Percentiles rank a stretch among this genome's conserved stretches.
phyloP scores from a whole-genome alignment of 257 asterid genomes.

The Leptodermis oblonga region DNA sequence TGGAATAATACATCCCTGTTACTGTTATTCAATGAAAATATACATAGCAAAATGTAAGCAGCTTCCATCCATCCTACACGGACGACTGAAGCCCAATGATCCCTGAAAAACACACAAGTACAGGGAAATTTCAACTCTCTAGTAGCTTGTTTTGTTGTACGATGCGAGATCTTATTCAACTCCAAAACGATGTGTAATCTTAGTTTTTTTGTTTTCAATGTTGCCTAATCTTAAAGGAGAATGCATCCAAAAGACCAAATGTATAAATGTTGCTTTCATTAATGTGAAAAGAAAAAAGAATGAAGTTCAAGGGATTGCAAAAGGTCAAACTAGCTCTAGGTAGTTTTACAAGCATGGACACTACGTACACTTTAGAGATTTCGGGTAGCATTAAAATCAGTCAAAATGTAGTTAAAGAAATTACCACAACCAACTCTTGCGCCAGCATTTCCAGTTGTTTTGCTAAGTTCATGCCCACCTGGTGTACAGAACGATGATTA shows the following conservation, averaged over 20 bases:
- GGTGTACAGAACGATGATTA: constrained; percentile 16
- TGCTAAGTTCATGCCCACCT: constrained; percentile 97
- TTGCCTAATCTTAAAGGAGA: background rate
- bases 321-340: background rate
- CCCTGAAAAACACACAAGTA: constrained; percentile 59
- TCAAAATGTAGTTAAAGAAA: constrained; percentile 3
- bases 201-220: no score
- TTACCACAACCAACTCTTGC: constrained; percentile 93
- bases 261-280: background rate
- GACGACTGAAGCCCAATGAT: constrained; percentile 86
- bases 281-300: background rate
- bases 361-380: background rate
- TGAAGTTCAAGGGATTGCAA: background rate
- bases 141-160: no score
- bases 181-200: background rate
- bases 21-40: background rate
- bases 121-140: no score
- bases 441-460: constrained; percentile 86
- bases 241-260: no score
- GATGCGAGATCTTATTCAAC: no score
- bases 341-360: background rate
- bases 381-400: background rate
- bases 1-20: no score
- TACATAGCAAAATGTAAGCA: background rate
- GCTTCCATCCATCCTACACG: constrained; percentile 32